Conservation (phyloP, 164 flowering plant genomes). For the Vitis riparia region DNA sequence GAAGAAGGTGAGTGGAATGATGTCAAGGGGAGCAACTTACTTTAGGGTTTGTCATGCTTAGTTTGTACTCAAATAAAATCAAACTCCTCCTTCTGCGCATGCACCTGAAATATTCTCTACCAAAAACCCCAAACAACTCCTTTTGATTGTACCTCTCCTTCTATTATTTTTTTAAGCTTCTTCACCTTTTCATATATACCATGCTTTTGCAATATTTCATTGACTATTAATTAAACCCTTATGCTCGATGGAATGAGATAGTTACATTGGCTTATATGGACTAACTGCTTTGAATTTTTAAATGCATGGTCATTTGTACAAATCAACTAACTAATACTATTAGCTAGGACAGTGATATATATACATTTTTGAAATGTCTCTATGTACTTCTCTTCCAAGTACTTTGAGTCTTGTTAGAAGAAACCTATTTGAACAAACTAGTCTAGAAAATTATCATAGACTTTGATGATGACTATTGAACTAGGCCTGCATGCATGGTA, state of each 20-base stretch:
- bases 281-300: too few relatives aligned
- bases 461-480: too few relatives aligned
- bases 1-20: constrained; percentile 84
- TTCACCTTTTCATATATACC: constrained; percentile 12
- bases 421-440: too few relatives aligned
- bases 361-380: too few relatives aligned
- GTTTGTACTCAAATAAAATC: constrained; percentile 63
- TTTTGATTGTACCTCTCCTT: constrained; percentile 26
- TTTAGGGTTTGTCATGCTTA: constrained; percentile 76
- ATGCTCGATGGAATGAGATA: not conserved
- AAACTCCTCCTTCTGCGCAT: constrained; percentile 33
- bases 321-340: too few relatives aligned
- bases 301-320: too few relatives aligned
- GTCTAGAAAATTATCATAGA: too few relatives aligned
- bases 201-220: constrained; percentile 19
- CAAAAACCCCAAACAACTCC: constrained; percentile 31
- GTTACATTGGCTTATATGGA: constrained; percentile 34
- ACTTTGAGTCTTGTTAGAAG: too few relatives aligned
- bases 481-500: too few relatives aligned
- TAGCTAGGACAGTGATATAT: too few relatives aligned
- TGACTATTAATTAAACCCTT: not conserved
- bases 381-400: too few relatives aligned
- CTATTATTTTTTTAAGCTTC: constrained; percentile 17
- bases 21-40: constrained; percentile 52
- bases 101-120: constrained; percentile 50